Conservation (phyloP, 2,329 filamentous ascomycete genomes). For the Penicillium sp. region DNA sequence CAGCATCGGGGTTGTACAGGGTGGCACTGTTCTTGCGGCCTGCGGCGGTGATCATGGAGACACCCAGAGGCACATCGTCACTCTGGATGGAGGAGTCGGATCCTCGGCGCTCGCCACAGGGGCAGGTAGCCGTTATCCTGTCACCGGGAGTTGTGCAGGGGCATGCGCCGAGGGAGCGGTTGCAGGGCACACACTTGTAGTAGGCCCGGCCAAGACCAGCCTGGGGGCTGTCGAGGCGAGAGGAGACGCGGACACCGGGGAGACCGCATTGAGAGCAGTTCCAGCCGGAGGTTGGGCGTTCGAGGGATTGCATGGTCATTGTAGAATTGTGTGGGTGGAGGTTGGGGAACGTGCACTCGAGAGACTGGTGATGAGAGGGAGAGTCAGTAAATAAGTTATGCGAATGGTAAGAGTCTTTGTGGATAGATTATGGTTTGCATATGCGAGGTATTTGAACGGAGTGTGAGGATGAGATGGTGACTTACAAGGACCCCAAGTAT, state of each 20-base stretch:
- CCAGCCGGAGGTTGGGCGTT: constrained; percentile 5
- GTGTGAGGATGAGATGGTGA: background rate
- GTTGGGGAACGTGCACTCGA: background rate
- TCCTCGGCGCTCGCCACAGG: constrained; percentile 8
- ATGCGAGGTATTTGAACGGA: no score
- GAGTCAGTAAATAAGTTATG: background rate
- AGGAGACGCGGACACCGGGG: constrained; percentile 10
- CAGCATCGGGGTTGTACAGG: constrained; percentile 10
- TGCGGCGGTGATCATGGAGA: background rate
- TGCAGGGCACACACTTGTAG: constrained; percentile 15
- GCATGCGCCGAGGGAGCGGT: constrained; percentile 11
- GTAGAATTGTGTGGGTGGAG: background rate
- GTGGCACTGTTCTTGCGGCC: constrained; percentile 1
- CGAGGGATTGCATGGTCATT: constrained; percentile 1
- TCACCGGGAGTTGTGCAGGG: constrained; percentile 12
- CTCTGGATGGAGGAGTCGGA: constrained; percentile 6
- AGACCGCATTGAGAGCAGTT: constrained; percentile 12
- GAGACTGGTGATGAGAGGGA: background rate
- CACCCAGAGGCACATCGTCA: constrained; percentile 4
- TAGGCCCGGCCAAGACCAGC: constrained; percentile 3
- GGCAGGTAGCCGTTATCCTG: constrained; percentile 10
- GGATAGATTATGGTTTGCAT: no score
- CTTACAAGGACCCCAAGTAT: background rate
- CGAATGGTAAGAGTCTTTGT: no score
- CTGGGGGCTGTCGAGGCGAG: background rate